These are phyloP conservation scores for Beauveria australis DNA, from an alignment of 2,329 filamentous ascomycete species.

Conservation along the genomic window DNA sequence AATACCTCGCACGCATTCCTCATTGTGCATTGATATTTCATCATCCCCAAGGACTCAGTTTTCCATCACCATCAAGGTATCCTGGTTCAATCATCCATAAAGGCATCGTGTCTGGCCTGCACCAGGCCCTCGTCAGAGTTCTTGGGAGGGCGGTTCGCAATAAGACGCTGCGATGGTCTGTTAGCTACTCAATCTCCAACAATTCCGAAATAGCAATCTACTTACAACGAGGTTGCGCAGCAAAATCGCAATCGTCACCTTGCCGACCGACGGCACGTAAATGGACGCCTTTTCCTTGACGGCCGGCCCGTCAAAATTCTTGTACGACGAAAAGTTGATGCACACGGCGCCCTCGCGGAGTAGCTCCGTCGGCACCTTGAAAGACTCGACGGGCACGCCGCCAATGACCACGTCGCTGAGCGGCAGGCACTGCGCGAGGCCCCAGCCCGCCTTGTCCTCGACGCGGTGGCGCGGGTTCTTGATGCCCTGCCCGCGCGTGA, in stretches of 20 bases:
- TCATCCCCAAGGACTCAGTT: constrained; percentile 29
- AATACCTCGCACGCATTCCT: not conserved
- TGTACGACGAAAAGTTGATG: constrained; percentile 95
- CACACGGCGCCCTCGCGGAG: constrained; percentile 90
- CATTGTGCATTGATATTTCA: constrained; percentile 13
- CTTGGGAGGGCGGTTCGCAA: constrained; percentile 39
- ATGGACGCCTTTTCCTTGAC: constrained; percentile 95
- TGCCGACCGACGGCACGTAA: constrained; percentile 93
- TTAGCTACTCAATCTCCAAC: not conserved
- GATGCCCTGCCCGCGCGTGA: constrained; percentile 82
- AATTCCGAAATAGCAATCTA: constrained; percentile 15
- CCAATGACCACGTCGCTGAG: constrained; percentile 91
- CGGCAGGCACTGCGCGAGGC: constrained; percentile 71
- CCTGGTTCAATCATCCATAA: constrained; percentile 27
- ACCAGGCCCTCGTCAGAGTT: constrained; percentile 26
- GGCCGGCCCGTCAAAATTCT: constrained; percentile 78
- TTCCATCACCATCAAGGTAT: too few relatives aligned
- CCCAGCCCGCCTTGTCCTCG: constrained; percentile 71
- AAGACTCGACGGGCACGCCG: constrained; percentile 79
- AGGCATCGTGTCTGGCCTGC: constrained; percentile 34
- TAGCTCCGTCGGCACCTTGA: constrained; percentile 79
- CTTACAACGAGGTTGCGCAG: constrained; percentile 80
- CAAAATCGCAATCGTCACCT: constrained; percentile 90
- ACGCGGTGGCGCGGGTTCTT: constrained; percentile 81
- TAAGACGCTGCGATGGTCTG: constrained; percentile 33